A percentile compares a stretch with the other conserved stretches of the same genome.
Evolutionary conservation across 495 filamentous ascomycete genomes (phyloP).

Genomic region (Apodospora peruviana): DNA sequence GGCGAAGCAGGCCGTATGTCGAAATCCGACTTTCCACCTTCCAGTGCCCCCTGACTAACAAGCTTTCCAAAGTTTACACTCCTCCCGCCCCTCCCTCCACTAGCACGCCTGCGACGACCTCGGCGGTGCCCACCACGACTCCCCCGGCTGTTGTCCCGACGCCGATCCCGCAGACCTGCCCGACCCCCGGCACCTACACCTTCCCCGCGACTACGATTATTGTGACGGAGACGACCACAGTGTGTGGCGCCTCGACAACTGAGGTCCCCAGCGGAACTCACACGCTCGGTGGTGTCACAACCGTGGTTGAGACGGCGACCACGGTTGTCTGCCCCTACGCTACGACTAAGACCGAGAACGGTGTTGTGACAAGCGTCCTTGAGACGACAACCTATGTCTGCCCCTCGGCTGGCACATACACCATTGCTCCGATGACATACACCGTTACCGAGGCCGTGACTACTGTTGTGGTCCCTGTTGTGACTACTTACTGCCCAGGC

Average conservation of each 20-base stretch:
- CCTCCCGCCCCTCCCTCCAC: constrained; percentile 24
- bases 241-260: constrained; percentile 60
- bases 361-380: constrained; percentile 64
- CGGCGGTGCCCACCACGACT: constrained; percentile 16
- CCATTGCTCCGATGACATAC: constrained; percentile 66
- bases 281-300: constrained; percentile 75
- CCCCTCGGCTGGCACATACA: constrained; percentile 76
- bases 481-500: constrained; percentile 60
- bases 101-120: constrained; percentile 16
- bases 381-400: constrained; percentile 71
- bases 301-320: constrained; percentile 62
- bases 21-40: neutral
- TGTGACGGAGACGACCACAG: constrained; percentile 59
- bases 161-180: constrained; percentile 58
- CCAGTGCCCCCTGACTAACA: constrained; percentile 1
- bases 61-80: constrained; percentile 17
- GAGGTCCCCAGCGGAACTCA: constrained; percentile 58
- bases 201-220: constrained; percentile 72
- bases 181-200: constrained; percentile 71
- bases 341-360: constrained; percentile 55
- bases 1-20: constrained; percentile 56
- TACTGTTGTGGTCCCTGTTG: constrained; percentile 59
- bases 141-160: constrained; percentile 52
- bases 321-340: constrained; percentile 71
- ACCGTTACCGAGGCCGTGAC: constrained; percentile 46